Evolutionary conservation across 345 rosid genomes (phyloP).

Genomic region (Gossypium sturtianum): DNA sequence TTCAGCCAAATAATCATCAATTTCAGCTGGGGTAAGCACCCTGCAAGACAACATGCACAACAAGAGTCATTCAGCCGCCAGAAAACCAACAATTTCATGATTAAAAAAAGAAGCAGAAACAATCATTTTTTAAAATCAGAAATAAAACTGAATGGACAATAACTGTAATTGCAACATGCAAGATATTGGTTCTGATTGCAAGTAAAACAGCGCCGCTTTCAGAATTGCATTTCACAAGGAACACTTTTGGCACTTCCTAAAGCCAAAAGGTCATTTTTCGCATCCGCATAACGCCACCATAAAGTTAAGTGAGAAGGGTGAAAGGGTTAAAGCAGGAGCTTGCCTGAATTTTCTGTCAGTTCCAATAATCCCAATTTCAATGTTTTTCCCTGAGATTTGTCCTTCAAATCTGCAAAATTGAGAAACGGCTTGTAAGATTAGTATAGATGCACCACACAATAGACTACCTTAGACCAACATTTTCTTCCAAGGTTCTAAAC

Average conservation of each 20-base stretch:
- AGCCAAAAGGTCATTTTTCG: not conserved
- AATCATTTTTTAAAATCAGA: not conserved
- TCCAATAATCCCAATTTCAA: slow-evolving; percentile 80
- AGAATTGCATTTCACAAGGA: not conserved
- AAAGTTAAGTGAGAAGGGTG: not conserved
- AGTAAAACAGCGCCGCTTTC: not conserved
- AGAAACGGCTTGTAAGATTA: not conserved
- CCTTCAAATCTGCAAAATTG: slow-evolving; percentile 75
- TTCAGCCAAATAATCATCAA: slow-evolving; percentile 53
- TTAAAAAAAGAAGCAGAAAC: not conserved
- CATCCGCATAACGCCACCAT: not conserved
- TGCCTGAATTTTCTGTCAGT: slow-evolving; percentile 77
- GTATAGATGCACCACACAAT: not conserved
- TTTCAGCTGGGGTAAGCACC: slow-evolving; percentile 74
- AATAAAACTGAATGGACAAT: not conserved
- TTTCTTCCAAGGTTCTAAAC: not conserved
- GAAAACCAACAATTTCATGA: not conserved
- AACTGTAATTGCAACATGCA: not conserved
- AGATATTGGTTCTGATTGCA: not conserved
- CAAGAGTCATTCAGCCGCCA: not conserved
- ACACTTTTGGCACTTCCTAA: not conserved
- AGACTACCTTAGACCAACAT: not conserved
- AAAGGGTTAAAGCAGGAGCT: slow-evolving; percentile 1
- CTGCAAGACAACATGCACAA: slow-evolving; percentile 30
- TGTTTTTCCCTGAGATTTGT: slow-evolving; percentile 76